Conservation (phyloP, 106 monocot genomes). For the Hemerocallis citrina region DNA sequence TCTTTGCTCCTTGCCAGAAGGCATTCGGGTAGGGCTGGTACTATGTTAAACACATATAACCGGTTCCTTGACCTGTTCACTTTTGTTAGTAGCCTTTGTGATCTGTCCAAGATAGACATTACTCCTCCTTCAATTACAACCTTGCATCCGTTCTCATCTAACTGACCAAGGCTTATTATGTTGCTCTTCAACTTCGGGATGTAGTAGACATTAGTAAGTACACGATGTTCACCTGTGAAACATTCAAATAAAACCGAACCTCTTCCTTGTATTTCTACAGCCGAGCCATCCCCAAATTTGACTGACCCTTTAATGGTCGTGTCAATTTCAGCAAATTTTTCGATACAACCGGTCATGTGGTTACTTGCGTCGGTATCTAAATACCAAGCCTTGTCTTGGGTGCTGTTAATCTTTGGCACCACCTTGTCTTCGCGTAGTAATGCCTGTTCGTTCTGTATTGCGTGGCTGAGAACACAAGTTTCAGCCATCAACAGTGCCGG, state of each 20-base stretch:
- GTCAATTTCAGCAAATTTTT: background rate
- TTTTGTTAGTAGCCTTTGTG: background rate
- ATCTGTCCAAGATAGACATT: background rate
- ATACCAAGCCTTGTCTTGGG: too few relatives aligned
- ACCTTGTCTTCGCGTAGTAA: background rate
- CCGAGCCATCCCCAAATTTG: constrained; percentile 5
- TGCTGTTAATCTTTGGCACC: too few relatives aligned
- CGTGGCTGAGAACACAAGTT: constrained; percentile 5
- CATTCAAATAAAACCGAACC: background rate
- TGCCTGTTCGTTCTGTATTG: background rate
- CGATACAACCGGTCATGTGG: background rate
- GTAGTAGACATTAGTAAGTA: background rate
- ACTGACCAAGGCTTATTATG: background rate
- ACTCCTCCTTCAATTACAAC: background rate
- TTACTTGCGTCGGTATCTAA: constrained; percentile 2
- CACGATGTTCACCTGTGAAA: background rate
- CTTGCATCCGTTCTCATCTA: constrained; percentile 3
- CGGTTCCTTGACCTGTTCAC: background rate
- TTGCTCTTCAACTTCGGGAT: background rate
- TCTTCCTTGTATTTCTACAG: background rate
- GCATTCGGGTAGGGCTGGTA: background rate
- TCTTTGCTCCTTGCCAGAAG: background rate
- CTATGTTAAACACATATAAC: background rate
- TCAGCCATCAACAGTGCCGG: constrained; percentile 1
- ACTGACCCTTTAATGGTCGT: background rate